Evolutionary conservation across 2,329 filamentous ascomycete species (phyloP).

Genomic region (Onygena corvina): DNA sequence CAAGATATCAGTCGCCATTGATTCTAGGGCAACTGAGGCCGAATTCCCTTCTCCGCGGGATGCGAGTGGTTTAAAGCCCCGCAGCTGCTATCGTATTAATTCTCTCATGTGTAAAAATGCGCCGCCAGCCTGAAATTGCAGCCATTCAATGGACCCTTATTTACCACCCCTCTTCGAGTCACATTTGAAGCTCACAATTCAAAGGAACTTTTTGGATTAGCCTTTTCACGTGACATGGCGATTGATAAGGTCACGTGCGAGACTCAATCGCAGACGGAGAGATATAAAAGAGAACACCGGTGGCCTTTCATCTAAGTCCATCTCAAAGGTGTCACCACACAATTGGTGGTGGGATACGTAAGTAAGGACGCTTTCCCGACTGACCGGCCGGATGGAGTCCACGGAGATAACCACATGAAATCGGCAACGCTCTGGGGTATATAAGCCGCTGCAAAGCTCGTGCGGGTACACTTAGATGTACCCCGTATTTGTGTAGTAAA

Average conservation of each 20-base stretch:
- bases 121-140: neutral
- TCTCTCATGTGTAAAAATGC: neutral
- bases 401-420: neutral
- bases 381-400: neutral
- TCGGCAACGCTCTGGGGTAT: neutral
- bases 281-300: no score
- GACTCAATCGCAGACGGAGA: no score
- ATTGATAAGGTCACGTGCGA: no score
- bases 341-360: no score
- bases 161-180: neutral
- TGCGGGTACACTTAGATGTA: neutral
- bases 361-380: no score
- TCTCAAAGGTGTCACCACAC: no score
- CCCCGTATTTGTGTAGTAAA: neutral
- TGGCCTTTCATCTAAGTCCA: no score
- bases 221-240: neutral
- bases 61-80: neutral
- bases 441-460: neutral
- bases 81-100: neutral
- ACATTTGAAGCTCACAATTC: neutral
- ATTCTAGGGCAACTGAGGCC: constrained; percentile 10
- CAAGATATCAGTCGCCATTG: constrained; percentile 34
- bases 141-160: no score
- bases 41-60: neutral
- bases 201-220: neutral